A percentile compares a stretch with the other conserved stretches of the same genome.
Evolutionary conservation across 768 basidiomycete species (phyloP).

Genomic region (Termitomyces sp.): DNA sequence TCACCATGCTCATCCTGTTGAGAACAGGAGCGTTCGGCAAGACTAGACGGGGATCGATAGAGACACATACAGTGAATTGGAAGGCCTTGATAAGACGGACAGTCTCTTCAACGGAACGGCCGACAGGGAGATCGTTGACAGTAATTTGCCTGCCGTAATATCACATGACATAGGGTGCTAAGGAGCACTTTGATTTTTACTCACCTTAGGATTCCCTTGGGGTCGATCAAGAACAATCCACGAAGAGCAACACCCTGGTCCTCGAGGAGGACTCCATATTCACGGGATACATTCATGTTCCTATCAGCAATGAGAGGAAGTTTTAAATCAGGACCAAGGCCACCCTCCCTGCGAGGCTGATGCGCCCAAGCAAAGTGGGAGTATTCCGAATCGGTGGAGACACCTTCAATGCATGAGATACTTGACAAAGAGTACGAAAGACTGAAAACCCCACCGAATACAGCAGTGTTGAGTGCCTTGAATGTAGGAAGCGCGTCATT

Average conservation of each 20-base stretch:
- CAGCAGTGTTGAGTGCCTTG: slow-evolving; percentile 62
- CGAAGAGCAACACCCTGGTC: slow-evolving; percentile 86
- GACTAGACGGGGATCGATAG: background rate
- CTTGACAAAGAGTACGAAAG: background rate
- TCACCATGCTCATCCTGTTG: slow-evolving; percentile 80
- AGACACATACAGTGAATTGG: slow-evolving; percentile 69
- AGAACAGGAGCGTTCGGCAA: background rate
- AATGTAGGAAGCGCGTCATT: slow-evolving; percentile 81
- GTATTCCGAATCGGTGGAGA: slow-evolving; percentile 89
- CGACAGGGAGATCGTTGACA: slow-evolving; percentile 89
- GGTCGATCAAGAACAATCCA: slow-evolving; percentile 83
- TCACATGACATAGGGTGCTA: background rate
- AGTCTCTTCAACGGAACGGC: slow-evolving; percentile 94
- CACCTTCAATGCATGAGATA: slow-evolving; percentile 13
- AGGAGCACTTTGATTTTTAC: slow-evolving; percentile 8
- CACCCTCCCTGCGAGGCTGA: slow-evolving; percentile 78
- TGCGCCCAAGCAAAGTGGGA: slow-evolving; percentile 86
- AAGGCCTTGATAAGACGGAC: slow-evolving; percentile 88
- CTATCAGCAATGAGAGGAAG: slow-evolving; percentile 80
- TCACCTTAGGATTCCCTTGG: slow-evolving; percentile 68
- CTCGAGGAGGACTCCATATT: slow-evolving; percentile 86
- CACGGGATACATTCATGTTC: slow-evolving; percentile 72
- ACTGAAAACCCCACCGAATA: slow-evolving; percentile 53
- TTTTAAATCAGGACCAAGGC: slow-evolving; percentile 83
- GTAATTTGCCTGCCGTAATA: slow-evolving; percentile 62